Percentiles rank a stretch among this genome's conserved stretches.
These are phyloP conservation scores for Micractinium conductrix DNA, from an alignment of 139 green algal genomes.

Conservation along the genomic window DNA sequence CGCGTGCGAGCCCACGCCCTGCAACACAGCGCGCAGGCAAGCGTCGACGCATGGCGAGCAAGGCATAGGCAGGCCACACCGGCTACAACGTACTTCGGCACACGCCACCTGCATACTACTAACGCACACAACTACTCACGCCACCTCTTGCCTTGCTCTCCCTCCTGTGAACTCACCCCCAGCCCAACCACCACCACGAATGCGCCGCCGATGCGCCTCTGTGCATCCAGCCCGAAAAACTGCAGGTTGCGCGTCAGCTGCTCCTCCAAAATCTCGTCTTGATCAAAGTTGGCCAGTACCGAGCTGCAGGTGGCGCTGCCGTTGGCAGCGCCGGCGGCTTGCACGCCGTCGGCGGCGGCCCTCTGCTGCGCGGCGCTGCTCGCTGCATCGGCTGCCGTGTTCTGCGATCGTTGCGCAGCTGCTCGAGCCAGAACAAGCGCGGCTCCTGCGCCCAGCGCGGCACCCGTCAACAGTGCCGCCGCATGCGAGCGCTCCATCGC, in stretches of 20 bases:
- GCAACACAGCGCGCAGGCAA: background rate
- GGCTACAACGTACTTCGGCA: no score
- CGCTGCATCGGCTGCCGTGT: background rate
- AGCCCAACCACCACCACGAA: slow-evolving; percentile 97
- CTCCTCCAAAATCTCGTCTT: slow-evolving; percentile 85
- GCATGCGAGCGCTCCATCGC: background rate
- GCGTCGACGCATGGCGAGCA: no score
- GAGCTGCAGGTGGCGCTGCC: background rate
- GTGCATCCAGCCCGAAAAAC: slow-evolving; percentile 89
- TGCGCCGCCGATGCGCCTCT: slow-evolving; percentile 63
- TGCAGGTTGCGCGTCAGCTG: slow-evolving; percentile 94
- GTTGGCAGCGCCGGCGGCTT: background rate
- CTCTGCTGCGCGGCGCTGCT: background rate
- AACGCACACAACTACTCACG: background rate
- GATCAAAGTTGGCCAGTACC: slow-evolving; percentile 28
- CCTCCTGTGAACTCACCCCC: slow-evolving; percentile 67
- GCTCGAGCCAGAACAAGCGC: no score
- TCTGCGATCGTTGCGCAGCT: background rate
- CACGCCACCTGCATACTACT: background rate
- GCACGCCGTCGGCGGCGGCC: background rate
- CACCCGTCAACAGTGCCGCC: slow-evolving; percentile 15
- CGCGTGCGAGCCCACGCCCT: slow-evolving; percentile 96
- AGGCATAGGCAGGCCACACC: no score
- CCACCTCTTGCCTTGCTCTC: no score
- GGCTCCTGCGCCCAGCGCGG: slow-evolving; percentile 2